These are phyloP conservation scores for Penstemon newberryi DNA, from an alignment of 257 asterid species.

Conservation along the genomic window DNA sequence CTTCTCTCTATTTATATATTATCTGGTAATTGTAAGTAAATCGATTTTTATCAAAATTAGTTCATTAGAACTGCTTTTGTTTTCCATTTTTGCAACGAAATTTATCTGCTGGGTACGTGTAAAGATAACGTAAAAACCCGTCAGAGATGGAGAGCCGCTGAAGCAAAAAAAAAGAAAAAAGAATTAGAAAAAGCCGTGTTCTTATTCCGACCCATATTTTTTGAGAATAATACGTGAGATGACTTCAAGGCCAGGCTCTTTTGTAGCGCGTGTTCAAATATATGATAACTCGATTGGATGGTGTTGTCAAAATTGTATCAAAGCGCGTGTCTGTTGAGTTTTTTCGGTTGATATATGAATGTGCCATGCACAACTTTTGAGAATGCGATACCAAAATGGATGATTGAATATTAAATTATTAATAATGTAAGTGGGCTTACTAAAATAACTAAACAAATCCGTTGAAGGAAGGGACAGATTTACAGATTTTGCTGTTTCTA, in stretches of 20 bases:
- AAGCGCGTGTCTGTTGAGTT: slow-evolving; percentile 28
- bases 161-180: not conserved
- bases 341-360: not conserved
- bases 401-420: no score
- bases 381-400: no score
- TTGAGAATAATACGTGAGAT: not conserved
- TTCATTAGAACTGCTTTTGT: not conserved
- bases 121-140: slow-evolving; percentile 38
- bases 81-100: slow-evolving; percentile 1
- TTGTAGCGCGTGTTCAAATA: slow-evolving; percentile 21
- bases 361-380: no score
- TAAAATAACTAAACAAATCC: no score
- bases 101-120: not conserved
- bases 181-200: not conserved
- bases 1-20: slow-evolving; percentile 27
- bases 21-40: not conserved
- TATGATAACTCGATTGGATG: not conserved
- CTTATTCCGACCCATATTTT: slow-evolving; percentile 3
- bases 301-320: no score
- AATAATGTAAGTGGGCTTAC: no score
- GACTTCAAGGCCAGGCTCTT: slow-evolving; percentile 12
- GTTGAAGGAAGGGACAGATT: no score
- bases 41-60: not conserved
- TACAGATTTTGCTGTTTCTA: no score
- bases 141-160: slow-evolving; percentile 64